Evolutionary conservation across 305 asterid species (phyloP), one percentile per base, ranked within the genome.

Genomic region (Solanum hybrid): DNA sequence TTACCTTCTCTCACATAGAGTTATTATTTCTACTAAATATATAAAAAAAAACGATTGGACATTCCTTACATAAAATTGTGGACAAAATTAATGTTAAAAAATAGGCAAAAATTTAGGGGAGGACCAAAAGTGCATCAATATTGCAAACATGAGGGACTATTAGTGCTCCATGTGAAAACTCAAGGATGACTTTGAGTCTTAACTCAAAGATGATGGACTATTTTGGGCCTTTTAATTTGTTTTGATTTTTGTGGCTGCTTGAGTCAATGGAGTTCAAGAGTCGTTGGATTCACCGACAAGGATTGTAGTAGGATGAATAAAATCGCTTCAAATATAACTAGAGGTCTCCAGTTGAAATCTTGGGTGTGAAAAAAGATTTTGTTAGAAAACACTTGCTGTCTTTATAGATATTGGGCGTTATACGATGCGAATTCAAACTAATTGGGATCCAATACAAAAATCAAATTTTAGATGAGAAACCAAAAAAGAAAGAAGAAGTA

Each of bases 371-470:
- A 56, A 60, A 60, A 19, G 11, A 19, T 0, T 60, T 64, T 22
- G 12, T 3, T 64, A 0, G 26, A 64, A 7, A 64, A 64, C 27
- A 64, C 27, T 64, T 22, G 0, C 6, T 1, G 34, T 32, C 34
- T 32, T 32, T 32, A 32, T 32, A 32, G 34, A 32, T 32, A 32
- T 32, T 32, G 9, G 0, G 72, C 1, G 3, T 64, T 64, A 64
- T 4, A 64, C 1, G 0, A 64, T 22, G 72, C 2, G 27, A 22
- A 64, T 0, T 60, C 27, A 64, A 64, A 64, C 2, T 0, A 64
- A n/a, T 0, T 0, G 0, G 13, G 29, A 4, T n/a, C 6, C 3
- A 64, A 64, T 64, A 4, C 6, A 4, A 4, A 64, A 64, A 64
- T 22, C 13, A 64, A 8, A 64, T 64, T 22, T 60, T 8, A 64